Evolutionary conservation across 75 land plant species (phyloP).

Genomic region (Pinus tabuliformis): DNA sequence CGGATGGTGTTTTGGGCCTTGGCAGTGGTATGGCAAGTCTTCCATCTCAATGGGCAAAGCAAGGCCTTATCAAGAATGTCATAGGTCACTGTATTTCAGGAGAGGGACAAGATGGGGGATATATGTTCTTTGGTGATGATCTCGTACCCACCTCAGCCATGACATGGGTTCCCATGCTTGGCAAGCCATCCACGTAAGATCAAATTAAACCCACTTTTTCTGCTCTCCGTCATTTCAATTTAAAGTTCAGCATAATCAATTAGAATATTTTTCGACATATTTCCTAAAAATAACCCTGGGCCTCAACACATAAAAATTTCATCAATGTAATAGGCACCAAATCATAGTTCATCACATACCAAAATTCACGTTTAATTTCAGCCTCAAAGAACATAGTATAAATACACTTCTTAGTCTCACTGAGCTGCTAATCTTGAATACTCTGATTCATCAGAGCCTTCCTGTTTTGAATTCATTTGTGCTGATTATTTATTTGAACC

Average conservation of each 20-base stretch:
- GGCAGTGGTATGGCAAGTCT: constrained; percentile 62
- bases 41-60: constrained; percentile 48
- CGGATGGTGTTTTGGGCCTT: constrained; percentile 86
- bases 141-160: too few relatives aligned
- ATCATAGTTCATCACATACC: neutral
- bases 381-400: neutral
- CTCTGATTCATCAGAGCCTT: too few relatives aligned
- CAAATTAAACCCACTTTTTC: neutral
- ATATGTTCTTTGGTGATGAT: constrained; percentile 65
- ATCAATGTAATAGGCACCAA: neutral
- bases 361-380: neutral
- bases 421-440: neutral
- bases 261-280: neutral
- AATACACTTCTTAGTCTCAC: neutral
- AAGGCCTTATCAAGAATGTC: too few relatives aligned
- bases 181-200: constrained; percentile 41
- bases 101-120: constrained; percentile 48
- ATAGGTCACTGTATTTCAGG: too few relatives aligned
- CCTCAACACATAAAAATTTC: neutral
- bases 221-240: neutral
- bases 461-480: neutral
- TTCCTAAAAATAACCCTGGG: neutral
- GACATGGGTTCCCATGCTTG: too few relatives aligned
- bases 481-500: too few relatives aligned
- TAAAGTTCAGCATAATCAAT: neutral